A percentile compares a stretch with the other conserved stretches of the same genome.
These are phyloP conservation scores for Oehlia diaphana DNA, from an alignment of 192 early-diverging fungal species.

Conservation along the genomic window DNA sequence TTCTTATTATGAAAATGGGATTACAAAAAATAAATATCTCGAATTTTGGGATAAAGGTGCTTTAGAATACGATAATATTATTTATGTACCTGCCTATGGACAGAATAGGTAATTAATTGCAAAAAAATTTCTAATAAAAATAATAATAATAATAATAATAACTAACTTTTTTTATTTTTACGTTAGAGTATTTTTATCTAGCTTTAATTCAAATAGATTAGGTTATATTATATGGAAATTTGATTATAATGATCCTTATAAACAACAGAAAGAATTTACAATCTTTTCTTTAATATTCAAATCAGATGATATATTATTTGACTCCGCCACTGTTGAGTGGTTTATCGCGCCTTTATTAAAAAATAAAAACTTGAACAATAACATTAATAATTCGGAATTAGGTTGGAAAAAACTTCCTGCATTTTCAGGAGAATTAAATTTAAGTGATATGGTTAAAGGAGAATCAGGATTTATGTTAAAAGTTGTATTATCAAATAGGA, in stretches of 20 bases:
- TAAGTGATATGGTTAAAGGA: neutral
- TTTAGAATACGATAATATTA: neutral
- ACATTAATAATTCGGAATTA: too few species aligned
- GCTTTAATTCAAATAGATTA: too few species aligned
- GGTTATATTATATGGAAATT: neutral
- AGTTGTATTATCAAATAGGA: neutral
- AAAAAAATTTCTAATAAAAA: too few species aligned
- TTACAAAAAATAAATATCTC: slow-evolving; percentile 1
- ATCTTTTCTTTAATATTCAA: too few species aligned
- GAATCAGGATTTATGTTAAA: neutral
- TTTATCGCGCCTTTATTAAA: too few species aligned
- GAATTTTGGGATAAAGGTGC: neutral
- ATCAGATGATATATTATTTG: too few species aligned
- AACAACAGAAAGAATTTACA: neutral
- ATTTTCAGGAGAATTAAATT: neutral
- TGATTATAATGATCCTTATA: neutral
- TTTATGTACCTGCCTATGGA: neutral
- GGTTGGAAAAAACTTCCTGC: too few species aligned
- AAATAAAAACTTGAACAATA: too few species aligned
- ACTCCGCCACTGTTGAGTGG: too few species aligned
- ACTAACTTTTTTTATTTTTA: neutral
- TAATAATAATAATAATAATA: too few species aligned
- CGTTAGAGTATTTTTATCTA: neutral
- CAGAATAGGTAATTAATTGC: neutral
- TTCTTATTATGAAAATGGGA: slow-evolving; percentile 5